phyloP scores from a whole-genome alignment of 164 flowering plant species.

The Stephania yunnanensis region DNA sequence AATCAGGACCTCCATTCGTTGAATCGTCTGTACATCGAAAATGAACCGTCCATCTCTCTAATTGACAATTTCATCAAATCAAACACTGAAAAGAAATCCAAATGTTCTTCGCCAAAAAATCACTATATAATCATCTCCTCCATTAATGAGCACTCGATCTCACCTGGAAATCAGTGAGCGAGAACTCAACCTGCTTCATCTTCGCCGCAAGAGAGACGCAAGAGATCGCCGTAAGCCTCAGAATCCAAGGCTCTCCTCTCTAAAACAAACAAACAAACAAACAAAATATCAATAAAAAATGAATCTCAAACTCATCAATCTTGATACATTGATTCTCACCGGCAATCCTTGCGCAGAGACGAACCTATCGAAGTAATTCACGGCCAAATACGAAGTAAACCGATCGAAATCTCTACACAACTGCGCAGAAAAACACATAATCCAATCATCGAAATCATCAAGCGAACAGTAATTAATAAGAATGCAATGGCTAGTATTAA shows the following conservation, averaged over 20 bases:
- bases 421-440: constrained; percentile 6
- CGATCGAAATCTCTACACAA: constrained; percentile 37
- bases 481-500: not conserved
- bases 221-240: constrained; percentile 38
- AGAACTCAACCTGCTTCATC: constrained; percentile 42
- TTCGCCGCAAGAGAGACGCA: constrained; percentile 59
- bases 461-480: not conserved
- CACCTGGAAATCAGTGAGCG: constrained; percentile 47
- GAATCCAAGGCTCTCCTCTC: constrained; percentile 57
- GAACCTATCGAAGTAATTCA: constrained; percentile 71
- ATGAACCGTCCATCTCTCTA: constrained; percentile 43
- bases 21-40: constrained; percentile 42
- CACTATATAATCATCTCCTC: not conserved
- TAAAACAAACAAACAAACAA: constrained; percentile 14
- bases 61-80: constrained; percentile 2
- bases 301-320: not conserved
- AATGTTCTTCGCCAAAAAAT: not conserved
- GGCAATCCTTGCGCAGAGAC: constrained; percentile 37
- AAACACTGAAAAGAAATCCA: not conserved
- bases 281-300: not conserved
- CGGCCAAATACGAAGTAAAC: constrained; percentile 42
- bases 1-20: constrained; percentile 53
- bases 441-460: no score
- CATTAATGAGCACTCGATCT: not conserved
- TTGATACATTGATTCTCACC: constrained; percentile 25